Conservation (phyloP, 2,329 filamentous ascomycete species). For the Cercospora zeina region DNA sequence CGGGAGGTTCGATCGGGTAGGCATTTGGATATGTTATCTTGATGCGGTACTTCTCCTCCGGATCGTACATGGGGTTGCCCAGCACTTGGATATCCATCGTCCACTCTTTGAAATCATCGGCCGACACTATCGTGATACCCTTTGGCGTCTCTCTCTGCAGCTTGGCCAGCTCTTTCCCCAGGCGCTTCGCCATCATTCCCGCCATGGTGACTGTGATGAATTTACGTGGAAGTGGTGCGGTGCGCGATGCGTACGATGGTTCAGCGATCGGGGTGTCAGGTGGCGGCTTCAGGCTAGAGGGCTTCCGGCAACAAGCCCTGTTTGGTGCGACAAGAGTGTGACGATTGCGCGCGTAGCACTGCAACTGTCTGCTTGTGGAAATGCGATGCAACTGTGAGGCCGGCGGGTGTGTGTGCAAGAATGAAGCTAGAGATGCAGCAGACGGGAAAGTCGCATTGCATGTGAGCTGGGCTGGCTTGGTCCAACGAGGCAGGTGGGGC, state of each 20-base stretch:
- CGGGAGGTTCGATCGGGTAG: constrained; percentile 95
- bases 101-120: constrained; percentile 87
- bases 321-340: neutral
- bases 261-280: neutral
- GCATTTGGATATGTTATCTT: constrained; percentile 80
- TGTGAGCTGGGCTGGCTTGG: neutral
- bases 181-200: constrained; percentile 42
- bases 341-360: neutral
- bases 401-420: neutral
- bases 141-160: constrained; percentile 61
- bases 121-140: constrained; percentile 74
- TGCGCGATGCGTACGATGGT: neutral
- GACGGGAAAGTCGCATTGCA: constrained; percentile 1
- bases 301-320: neutral
- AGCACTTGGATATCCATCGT: constrained; percentile 87
- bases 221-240: neutral
- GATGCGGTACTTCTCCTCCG: constrained; percentile 74
- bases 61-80: constrained; percentile 83
- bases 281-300: neutral
- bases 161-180: constrained; percentile 59
- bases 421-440: neutral
- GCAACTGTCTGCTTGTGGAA: neutral
- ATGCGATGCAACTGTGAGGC: neutral
- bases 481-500: constrained; percentile 7
- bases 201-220: constrained; percentile 32